Conservation (phyloP, 2,329 filamentous ascomycete species). For the Huntiella omanensis region DNA sequence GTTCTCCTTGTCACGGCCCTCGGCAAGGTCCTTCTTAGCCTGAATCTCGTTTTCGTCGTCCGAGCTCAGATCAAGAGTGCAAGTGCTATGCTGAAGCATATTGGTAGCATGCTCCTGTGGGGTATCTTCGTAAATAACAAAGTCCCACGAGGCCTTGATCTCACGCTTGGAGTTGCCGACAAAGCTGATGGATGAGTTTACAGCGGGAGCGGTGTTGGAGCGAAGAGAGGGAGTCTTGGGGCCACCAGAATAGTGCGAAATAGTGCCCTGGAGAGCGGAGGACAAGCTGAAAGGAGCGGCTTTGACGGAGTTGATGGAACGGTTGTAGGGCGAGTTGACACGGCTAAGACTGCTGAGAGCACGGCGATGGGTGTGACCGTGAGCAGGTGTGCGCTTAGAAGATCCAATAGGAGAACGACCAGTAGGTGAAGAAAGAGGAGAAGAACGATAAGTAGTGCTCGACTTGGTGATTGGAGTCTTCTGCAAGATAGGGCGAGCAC, state of each 20-base stretch:
- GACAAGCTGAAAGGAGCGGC: conserved; percentile 56
- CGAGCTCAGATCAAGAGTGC: conserved; percentile 70
- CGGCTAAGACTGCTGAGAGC: conserved; percentile 47
- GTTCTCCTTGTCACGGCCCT: conserved; percentile 77
- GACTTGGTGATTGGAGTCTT: conserved; percentile 31
- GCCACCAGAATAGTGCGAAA: conserved; percentile 39
- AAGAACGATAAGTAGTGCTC: conserved; percentile 24
- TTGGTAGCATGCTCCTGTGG: conserved; percentile 83
- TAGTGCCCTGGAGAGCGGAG: conserved; percentile 60
- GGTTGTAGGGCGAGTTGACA: conserved; percentile 49
- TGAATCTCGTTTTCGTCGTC: conserved; percentile 56
- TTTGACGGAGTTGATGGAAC: conserved; percentile 21
- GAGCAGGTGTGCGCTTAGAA: conserved; percentile 41
- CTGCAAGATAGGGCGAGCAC: conserved; percentile 28
- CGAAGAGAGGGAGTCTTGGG: conserved; percentile 10
- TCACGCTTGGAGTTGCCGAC: conserved; percentile 23
- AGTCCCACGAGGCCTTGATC: conserved; percentile 58
- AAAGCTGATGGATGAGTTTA: conserved; percentile 2
- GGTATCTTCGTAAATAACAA: conserved; percentile 87
- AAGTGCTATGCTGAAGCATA: conserved; percentile 77
- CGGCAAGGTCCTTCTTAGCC: conserved; percentile 30
- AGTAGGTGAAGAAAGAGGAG: conserved; percentile 37
- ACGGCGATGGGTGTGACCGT: conserved; percentile 41
- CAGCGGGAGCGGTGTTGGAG: conserved; percentile 15
- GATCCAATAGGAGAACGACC: conserved; percentile 58